Evolutionary conservation across 805 yeast genomes (phyloP).

Genomic region (Naumovozyma baii): DNA sequence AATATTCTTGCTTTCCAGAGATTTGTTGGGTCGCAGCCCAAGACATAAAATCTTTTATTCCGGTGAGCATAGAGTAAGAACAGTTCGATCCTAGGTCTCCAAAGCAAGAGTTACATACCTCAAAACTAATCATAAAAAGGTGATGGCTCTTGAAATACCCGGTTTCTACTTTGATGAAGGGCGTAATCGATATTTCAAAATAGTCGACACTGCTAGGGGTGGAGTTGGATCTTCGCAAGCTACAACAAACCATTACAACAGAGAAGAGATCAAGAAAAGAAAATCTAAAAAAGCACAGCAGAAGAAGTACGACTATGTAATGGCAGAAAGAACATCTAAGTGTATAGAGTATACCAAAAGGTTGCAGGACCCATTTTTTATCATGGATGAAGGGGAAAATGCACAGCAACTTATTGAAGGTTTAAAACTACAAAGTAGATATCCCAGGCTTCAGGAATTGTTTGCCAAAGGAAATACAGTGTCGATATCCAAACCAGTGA

Average conservation of each 20-base stretch:
- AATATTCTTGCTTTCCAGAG: too few relatives aligned
- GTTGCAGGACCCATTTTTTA: constrained; percentile 6
- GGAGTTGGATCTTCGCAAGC: neutral
- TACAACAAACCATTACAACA: neutral
- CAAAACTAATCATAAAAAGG: neutral
- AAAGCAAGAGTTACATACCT: too few relatives aligned
- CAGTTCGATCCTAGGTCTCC: too few relatives aligned
- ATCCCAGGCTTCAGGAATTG: neutral
- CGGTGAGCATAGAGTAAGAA: too few relatives aligned
- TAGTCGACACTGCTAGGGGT: constrained; percentile 1
- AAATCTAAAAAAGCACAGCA: constrained; percentile 2
- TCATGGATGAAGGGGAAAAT: neutral
- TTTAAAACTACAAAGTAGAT: neutral
- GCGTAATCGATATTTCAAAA: constrained; percentile 19
- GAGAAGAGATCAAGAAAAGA: constrained; percentile 8
- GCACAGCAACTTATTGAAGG: neutral
- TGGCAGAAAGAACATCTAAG: constrained; percentile 1
- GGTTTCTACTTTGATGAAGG: constrained; percentile 23
- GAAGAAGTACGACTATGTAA: neutral
- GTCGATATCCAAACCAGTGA: neutral
- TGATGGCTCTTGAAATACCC: constrained; percentile 12
- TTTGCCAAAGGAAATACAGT: neutral
- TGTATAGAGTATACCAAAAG: constrained; percentile 1
- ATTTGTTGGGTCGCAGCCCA: too few relatives aligned
- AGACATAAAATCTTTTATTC: too few relatives aligned